Percentiles rank a stretch among this genome's conserved stretches.
Evolutionary conservation across 2,329 filamentous ascomycete genomes (phyloP).

Genomic region (Chaetomiaceae sp.): DNA sequence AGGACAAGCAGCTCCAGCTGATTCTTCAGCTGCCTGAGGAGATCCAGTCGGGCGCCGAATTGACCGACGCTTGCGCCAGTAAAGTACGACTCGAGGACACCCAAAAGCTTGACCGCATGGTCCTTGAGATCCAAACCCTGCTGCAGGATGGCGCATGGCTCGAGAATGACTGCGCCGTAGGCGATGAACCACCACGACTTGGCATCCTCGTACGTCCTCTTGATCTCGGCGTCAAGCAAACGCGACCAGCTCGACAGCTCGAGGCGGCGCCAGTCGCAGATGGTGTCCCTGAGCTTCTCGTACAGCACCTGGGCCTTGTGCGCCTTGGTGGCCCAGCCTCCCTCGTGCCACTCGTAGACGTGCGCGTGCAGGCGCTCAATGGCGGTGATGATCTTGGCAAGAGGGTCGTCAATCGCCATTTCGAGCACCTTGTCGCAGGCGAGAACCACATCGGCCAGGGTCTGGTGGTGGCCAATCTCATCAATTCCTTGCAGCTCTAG

Average conservation of each 20-base stretch:
- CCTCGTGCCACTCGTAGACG: conserved; percentile 89
- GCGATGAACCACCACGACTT: conserved; percentile 95
- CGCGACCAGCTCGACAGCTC: conserved; percentile 91
- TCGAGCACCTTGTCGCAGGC: conserved; percentile 72
- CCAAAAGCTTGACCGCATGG: conserved; percentile 67
- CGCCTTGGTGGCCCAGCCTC: conserved; percentile 76
- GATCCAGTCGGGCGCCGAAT: conserved; percentile 64
- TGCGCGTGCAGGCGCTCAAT: conserved; percentile 81
- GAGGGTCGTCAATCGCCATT: conserved; percentile 73
- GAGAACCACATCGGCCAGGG: conserved; percentile 68
- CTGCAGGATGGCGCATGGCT: conserved; percentile 62
- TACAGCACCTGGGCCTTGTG: conserved; percentile 68
- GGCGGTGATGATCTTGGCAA: conserved; percentile 80
- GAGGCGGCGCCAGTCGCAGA: conserved; percentile 84
- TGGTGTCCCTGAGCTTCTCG: conserved; percentile 71
- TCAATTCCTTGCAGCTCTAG: conserved; percentile 62
- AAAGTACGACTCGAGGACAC: conserved; percentile 75
- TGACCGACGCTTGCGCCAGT: conserved; percentile 75
- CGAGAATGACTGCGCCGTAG: conserved; percentile 81
- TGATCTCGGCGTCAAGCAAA: conserved; percentile 77
- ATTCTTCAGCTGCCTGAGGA: conserved; percentile 61
- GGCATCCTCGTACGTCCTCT: conserved; percentile 71
- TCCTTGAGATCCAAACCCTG: conserved; percentile 53
- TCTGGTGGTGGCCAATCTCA: conserved; percentile 69
- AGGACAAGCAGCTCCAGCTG: conserved; percentile 60